phyloP scores from a whole-genome alignment of 371 early-diverging fungal genomes.

The Gilbertella persicaria region DNA sequence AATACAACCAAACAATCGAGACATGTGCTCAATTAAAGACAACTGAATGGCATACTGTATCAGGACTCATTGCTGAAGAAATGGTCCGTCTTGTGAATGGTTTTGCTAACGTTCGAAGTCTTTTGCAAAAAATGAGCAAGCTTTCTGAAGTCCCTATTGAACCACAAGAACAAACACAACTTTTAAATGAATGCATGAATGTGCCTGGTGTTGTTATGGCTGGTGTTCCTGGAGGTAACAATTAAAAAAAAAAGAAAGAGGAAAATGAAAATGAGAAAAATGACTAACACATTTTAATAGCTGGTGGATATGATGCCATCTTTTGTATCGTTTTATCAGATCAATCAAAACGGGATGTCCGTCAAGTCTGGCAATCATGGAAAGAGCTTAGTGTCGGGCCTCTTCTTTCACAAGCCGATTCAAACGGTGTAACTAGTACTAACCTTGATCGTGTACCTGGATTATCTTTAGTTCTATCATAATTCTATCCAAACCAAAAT shows the following conservation, averaged over 20 bases:
- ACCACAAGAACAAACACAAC: conserved; percentile 80
- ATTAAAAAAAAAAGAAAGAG: background rate
- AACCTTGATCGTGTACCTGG: conserved; percentile 28
- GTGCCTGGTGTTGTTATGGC: conserved; percentile 85
- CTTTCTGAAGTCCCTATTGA: conserved; percentile 85
- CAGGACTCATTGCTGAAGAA: conserved; percentile 10
- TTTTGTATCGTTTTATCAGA: conserved; percentile 77
- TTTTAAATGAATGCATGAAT: conserved; percentile 78
- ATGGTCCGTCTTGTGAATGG: conserved; percentile 27
- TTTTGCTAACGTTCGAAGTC: conserved; percentile 48
- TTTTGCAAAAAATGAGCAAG: conserved; percentile 75
- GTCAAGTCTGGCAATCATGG: conserved; percentile 72
- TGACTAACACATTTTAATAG: conserved; percentile 39
- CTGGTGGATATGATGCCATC: conserved; percentile 97
- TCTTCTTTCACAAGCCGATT: conserved; percentile 63
- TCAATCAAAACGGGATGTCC: conserved; percentile 48
- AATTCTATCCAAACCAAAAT: no score
- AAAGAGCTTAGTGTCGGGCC: conserved; percentile 77
- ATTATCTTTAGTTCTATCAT: conserved; percentile 13
- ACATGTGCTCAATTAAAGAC: conserved; percentile 23
- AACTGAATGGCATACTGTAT: conserved; percentile 10
- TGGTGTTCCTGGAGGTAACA: conserved; percentile 90
- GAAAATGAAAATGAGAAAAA: background rate
- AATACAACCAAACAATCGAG: conserved; percentile 46
- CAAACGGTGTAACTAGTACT: conserved; percentile 46